Evolutionary conservation across 495 filamentous ascomycete species (phyloP), one percentile per base, ranked within the genome.

Genomic region (Tuber calosporum): DNA sequence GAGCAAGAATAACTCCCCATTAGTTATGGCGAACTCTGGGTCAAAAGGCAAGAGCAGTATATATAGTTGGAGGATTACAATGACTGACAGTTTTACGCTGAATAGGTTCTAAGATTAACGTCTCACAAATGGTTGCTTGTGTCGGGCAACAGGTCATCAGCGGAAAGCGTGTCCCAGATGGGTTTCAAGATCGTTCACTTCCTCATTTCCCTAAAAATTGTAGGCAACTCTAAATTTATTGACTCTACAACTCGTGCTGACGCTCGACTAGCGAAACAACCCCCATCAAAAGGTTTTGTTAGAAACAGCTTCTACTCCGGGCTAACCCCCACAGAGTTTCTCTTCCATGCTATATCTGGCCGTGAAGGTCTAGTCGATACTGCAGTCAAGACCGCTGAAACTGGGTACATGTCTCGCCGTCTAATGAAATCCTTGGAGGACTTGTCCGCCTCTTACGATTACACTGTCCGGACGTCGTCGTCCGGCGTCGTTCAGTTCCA

Each of bases 301-400:
- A 86, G 89, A 68, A 99, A 98, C 84, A 97, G 93, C 84, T 99
- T 99, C 86, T 99, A 95, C 84, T 91, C 91, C 0, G 95, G 96
- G n/a, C 84, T 99, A 4, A 85, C 87, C 15, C 93, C 96, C 4
- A 91, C 89, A 0, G 95, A 99, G 81, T 97, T 99, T 84, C 88
- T 97, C 74, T 98, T 99, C 85, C 95, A 99, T 86, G 95, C 95
- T 74, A 97, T 98, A 84, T 95, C 92, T 62, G 95, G 95, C 81
- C 91, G 95, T 89, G 95, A 97, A 88, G 95, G 95, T 87, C 85
- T 99, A 75, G 94, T 99, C 78, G 95, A 99, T 88, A 99, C 95
- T n/a, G 95, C 95, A 42, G 95, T 99, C 84, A 99, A 99, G 85
- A 99, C 95, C 22, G 95, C 95, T 39, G 95, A 99, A 83, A 99